A percentile compares a stretch with the other conserved stretches of the same genome.
Evolutionary conservation across 2,329 filamentous ascomycete species (phyloP).

Genomic region (Fusarium albidum): DNA sequence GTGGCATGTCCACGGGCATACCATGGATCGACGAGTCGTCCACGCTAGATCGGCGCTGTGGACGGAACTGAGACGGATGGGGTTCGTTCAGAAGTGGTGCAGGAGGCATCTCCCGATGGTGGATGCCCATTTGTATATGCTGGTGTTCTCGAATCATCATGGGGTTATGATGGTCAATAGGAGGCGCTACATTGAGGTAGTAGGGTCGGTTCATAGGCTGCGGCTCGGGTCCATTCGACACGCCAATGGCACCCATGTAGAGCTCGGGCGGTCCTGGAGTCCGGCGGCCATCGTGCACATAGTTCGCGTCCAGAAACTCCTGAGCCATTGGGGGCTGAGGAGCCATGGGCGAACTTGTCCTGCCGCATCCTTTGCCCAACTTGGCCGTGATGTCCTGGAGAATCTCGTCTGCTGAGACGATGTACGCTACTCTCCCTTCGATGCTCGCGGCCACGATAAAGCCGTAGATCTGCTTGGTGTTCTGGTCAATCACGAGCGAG

Average conservation of each 20-base stretch:
- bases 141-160: constrained; percentile 37
- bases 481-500: not conserved
- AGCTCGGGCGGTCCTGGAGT: constrained; percentile 48
- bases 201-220: constrained; percentile 40
- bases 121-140: constrained; percentile 35
- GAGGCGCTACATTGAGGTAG: constrained; percentile 39
- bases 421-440: not conserved
- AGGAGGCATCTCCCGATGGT: constrained; percentile 37
- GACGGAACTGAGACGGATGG: constrained; percentile 34
- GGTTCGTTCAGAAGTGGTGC: constrained; percentile 37
- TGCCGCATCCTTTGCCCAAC: too few species aligned
- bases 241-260: constrained; percentile 48
- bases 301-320: constrained; percentile 47
- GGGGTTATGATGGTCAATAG: constrained; percentile 38
- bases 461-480: not conserved
- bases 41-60: constrained; percentile 34
- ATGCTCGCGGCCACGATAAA: not conserved
- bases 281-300: constrained; percentile 50
- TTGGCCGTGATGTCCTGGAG: not conserved
- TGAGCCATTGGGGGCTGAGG: constrained; percentile 46
- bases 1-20: constrained; percentile 17
- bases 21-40: constrained; percentile 26
- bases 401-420: not conserved
- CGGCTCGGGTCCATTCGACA: constrained; percentile 44
- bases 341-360: constrained; percentile 55